Conservation (phyloP, 2,329 filamentous ascomycete genomes). For the Pseudocercospora cruenta region DNA sequence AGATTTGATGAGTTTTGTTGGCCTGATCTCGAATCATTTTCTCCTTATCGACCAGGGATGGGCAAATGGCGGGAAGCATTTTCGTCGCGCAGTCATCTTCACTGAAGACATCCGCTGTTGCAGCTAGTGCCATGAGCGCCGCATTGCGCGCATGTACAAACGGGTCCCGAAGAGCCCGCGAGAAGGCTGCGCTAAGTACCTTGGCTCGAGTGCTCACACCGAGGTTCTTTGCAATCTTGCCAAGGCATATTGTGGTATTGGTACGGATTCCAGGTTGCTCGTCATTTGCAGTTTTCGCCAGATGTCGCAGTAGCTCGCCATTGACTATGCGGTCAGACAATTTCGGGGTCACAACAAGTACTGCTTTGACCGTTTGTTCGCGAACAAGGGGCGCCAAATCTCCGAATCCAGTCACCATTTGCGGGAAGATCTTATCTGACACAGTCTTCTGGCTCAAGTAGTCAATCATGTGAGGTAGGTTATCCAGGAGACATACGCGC, state of each 20-base stretch:
- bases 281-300: slow-evolving; percentile 96
- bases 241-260: slow-evolving; percentile 96
- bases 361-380: slow-evolving; percentile 94
- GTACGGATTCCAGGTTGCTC: slow-evolving; percentile 96
- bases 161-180: slow-evolving; percentile 84
- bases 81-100: slow-evolving; percentile 88
- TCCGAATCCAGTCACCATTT: slow-evolving; percentile 94
- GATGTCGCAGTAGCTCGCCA: slow-evolving; percentile 83
- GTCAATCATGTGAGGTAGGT: slow-evolving; percentile 87
- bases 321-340: slow-evolving; percentile 92
- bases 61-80: slow-evolving; percentile 81
- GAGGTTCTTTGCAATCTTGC: slow-evolving; percentile 91
- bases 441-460: slow-evolving; percentile 84
- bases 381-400: slow-evolving; percentile 88
- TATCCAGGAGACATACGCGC: slow-evolving; percentile 87
- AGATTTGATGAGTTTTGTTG: slow-evolving; percentile 84
- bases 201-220: slow-evolving; percentile 77
- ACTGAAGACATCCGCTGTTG: slow-evolving; percentile 81
- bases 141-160: slow-evolving; percentile 95
- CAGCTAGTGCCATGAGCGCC: slow-evolving; percentile 79
- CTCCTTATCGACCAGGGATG: slow-evolving; percentile 88
- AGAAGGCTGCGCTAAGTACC: slow-evolving; percentile 90
- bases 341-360: slow-evolving; percentile 84
- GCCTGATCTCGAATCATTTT: slow-evolving; percentile 92
- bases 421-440: slow-evolving; percentile 95